phyloP scores from a whole-genome alignment of 2,329 filamentous ascomycete genomes.

The Fusarium sp. region DNA sequence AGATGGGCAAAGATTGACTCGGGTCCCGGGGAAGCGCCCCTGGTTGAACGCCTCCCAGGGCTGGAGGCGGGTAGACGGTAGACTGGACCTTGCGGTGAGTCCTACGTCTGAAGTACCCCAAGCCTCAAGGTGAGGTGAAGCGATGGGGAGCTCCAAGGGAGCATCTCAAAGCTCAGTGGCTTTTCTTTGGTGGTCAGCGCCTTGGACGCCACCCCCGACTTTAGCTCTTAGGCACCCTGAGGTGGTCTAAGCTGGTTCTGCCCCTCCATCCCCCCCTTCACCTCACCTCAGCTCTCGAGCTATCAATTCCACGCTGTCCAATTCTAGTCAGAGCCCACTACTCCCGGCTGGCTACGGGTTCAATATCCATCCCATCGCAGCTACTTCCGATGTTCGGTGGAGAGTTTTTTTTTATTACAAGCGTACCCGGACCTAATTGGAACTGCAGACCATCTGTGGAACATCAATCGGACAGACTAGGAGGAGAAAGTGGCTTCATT shows the following conservation, averaged over 20 bases:
- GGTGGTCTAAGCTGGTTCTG: constrained; percentile 35
- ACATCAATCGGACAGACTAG: constrained; percentile 34
- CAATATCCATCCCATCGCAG: constrained; percentile 27
- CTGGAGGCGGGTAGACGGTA: neutral
- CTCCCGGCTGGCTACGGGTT: constrained; percentile 45
- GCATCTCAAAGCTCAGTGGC: constrained; percentile 17
- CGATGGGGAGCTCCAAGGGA: constrained; percentile 3
- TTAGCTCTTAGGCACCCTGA: neutral
- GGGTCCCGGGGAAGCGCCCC: constrained; percentile 36
- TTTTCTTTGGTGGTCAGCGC: constrained; percentile 45
- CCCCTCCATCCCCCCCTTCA: constrained; percentile 40
- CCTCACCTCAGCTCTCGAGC: constrained; percentile 31
- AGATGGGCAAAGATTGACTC: constrained; percentile 40
- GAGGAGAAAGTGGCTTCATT: constrained; percentile 38
- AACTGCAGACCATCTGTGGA: constrained; percentile 42
- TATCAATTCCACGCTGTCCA: constrained; percentile 30
- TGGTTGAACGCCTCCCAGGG: neutral
- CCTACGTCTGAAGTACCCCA: neutral
- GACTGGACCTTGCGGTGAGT: constrained; percentile 43
- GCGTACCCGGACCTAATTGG: constrained; percentile 18
- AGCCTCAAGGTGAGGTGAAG: constrained; percentile 27
- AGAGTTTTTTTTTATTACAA: constrained; percentile 23
- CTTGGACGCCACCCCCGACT: constrained; percentile 40
- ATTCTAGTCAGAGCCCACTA: constrained; percentile 30
- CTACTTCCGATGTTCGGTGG: constrained; percentile 46